Base-by-base conservation (phyloP, 495 filamentous ascomycete species). In the Parmelia sp. region DNA sequence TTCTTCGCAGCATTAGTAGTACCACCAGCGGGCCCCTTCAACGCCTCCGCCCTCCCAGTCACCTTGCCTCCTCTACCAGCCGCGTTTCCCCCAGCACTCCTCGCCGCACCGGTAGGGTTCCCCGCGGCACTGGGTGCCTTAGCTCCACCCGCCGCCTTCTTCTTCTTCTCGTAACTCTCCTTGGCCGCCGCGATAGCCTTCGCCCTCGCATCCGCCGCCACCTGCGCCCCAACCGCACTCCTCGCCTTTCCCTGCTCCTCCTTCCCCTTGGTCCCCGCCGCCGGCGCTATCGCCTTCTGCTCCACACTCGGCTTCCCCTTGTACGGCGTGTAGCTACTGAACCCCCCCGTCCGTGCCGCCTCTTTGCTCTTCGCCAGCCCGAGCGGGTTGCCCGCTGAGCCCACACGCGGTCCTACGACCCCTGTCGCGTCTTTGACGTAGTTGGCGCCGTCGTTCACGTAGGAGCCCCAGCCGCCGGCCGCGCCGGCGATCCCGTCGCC, bases 391-490 rank as follows among this genome's bases (percentile, higher is more conserved):
- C 64, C 68, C 0, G 73, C 72, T 0, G 78, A 80, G 17, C 71
- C 62, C 5, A 71, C 66, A 12, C 78, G 67, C 4, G 65, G 1
- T 3, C 78, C 79, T 0, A 57, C 68, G 8, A 77, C 77, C 15
- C 73, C 74, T 0, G 77, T 78, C 4, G 68, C 68, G 65, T 81
- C 78, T 55, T 78, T 79, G 65, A 81, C 74, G 59, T 71, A 73
- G 71, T 81, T 81, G 42, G 77, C 79, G 63, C 76, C 77, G 57
- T 77, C 75, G 62, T 75, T 75, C 29, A 78, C 76, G 63, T 73
- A 72, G 65, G 76, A 70, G 35, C 74, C 78, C 74, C 75, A 80
- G 53, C 63, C 64, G 27, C 71, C 70, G 4, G 77, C 71, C 1
- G 74, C 71, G 57, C 70, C 68, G 15, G 77, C 74, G 62, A 80